Evolutionary conservation across 1,284 basidiomycete genomes (phyloP), one percentile per base, ranked within the genome.

Genomic region (Leccinum variabile): DNA sequence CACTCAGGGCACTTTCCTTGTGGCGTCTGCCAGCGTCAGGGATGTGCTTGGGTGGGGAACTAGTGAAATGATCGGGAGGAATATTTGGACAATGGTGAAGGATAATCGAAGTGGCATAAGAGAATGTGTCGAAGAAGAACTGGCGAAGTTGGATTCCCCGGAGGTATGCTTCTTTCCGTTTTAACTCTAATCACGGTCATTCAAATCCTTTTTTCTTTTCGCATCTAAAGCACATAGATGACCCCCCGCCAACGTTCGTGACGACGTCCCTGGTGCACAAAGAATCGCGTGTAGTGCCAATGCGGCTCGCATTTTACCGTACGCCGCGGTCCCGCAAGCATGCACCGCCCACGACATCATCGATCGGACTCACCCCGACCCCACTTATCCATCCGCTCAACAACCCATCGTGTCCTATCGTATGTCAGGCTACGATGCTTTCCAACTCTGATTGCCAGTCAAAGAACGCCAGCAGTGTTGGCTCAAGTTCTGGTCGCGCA

Each of bases 1-100:
- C 56, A 68, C 76, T 0, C 71, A 76, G 56, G 84, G 82, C 22
- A 80, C 84, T 8, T 79, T 89, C 61, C 72, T 88, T 28, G 81
- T 83, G 52, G 81, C 82, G 4, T 83, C 84, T 32, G 70, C 76
- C 8, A 81, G 79, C 6, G 79, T 85, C 55, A 75, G 77, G 59
- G 80, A 83, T 54, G 78, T 90, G 3, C 79, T 91, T 8, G 88
- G 89, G 46, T 90, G 88, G 82, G 82, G 84, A 59, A 80, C 85
- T 6, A 82, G 84, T 54, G 91, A 92, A 71, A 76, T 92, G 41
- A 81, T 91, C 61, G 91, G 91, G 63, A 82, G 85, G 75, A 80
- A 81, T 54, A 72, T 92, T 59, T 78, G 80, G 68, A 80, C 86
- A 67, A 78, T 92, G 65, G 65, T 81, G 55, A 70, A 70, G 44